These are phyloP conservation scores for Multifurca ochricompacta DNA, from an alignment of 768 basidiomycete genomes.

Conservation along the genomic window DNA sequence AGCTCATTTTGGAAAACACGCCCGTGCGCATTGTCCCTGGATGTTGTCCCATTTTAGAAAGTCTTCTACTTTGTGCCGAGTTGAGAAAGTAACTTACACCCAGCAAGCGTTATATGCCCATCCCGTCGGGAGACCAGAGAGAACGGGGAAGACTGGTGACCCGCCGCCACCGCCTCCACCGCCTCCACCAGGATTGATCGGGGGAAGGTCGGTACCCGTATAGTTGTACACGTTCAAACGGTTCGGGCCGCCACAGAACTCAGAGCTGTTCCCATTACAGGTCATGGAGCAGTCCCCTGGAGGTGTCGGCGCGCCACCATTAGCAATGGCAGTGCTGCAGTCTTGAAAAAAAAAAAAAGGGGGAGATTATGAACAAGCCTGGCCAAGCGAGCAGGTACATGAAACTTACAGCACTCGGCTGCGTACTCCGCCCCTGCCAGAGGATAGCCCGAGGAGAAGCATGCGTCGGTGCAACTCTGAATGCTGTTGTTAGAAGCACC, in stretches of 20 bases:
- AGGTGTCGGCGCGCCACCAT: constrained; percentile 40
- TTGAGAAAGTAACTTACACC: constrained; percentile 32
- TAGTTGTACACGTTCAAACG: constrained; percentile 62
- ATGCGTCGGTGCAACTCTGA: constrained; percentile 52
- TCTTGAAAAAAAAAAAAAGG: constrained; percentile 27
- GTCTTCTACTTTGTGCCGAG: neutral
- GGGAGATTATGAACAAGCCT: neutral
- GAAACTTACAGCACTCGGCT: constrained; percentile 43
- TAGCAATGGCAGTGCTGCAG: constrained; percentile 41
- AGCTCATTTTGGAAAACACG: constrained; percentile 46
- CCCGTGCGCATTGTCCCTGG: constrained; percentile 52
- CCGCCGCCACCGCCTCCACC: constrained; percentile 23
- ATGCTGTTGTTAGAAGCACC: constrained; percentile 42
- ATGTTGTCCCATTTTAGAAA: neutral
- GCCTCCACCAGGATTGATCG: constrained; percentile 27
- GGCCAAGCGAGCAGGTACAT: neutral
- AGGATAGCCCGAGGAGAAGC: constrained; percentile 45
- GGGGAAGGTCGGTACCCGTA: constrained; percentile 47
- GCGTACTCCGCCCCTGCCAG: constrained; percentile 35
- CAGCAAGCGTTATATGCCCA: constrained; percentile 35
- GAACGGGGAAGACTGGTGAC: constrained; percentile 15
- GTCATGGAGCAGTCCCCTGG: constrained; percentile 57
- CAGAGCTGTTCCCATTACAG: constrained; percentile 52
- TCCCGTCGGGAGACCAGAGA: neutral
- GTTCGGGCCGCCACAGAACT: constrained; percentile 70